Base-by-base conservation (phyloP, 2,329 filamentous ascomycete species). In the Westerdykella aurantiaca region DNA sequence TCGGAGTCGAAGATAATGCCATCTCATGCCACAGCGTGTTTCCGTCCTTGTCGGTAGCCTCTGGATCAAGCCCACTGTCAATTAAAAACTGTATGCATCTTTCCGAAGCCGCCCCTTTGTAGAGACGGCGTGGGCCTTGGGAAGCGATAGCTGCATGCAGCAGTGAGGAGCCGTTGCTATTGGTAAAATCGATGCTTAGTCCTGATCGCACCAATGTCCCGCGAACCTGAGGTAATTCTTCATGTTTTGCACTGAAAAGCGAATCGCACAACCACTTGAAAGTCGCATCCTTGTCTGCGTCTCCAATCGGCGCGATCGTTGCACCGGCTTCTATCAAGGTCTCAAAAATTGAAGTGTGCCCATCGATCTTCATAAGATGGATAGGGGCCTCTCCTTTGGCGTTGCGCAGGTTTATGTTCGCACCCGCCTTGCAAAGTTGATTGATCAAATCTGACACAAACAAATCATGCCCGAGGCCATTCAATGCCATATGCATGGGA, bases 301-400 rank as follows among this genome's bases (percentile, higher is more conserved):
- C n/a, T 9, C 13, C 13, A 7, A 11, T 3, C 9, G 33, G n/a
- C n/a, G 6, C 17, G n/a, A 35, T 13, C 3, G 3, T 35, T 14
- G 5, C 33, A 18, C 33, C 33, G 3, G 33, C 33, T 35, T 35
- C 9, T 13, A 35, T 18, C 33, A 35, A 35, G 3, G 4, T 14
- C 17, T 35, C 3, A 9, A 6, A 18, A 18, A 35, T 35, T 14
- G 25, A 3, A 12, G 4, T 29, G 9, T 9, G 25, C 25, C 4
- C 9, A 29, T 29, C 25, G 9, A 29, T 5, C 25, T 29, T 29
- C 4, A 29, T 29, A 7, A 29, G 25, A 29, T 64, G 62, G 12
- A 67, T 34, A 2, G 59, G 46, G 7, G 51, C 53, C 29, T 57
- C 50, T 6, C 57, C 56, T 1, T 49, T 22, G 10, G 44, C 29